Evolutionary conservation across 2,329 filamentous ascomycete genomes (phyloP), one percentile per base, ranked within the genome.

Genomic region (Cladosporium phlei): DNA sequence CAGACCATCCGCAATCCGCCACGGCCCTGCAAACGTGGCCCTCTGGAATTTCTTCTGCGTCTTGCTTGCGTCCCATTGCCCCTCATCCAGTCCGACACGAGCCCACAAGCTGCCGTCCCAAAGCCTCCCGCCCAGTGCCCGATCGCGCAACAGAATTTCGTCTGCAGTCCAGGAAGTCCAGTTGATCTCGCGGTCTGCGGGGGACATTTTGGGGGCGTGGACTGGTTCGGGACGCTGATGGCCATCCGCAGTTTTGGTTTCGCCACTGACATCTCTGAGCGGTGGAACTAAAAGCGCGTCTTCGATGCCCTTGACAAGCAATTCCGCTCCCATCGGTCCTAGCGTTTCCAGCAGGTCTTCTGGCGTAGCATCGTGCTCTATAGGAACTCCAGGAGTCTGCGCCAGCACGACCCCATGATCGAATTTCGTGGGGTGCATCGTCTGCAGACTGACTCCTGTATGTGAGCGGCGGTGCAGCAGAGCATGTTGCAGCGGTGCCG

Each of bases 401-500:
- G 78, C 75, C 20, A 98, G 73, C 8, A 96, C 76, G 2, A 72
- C 66, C 21, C 93, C 93, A 50, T 82, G 79, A 64, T 98, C 93
- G 62, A 97, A 96, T 37, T 75, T 68, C 12, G 71, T 68, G 2
- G 80, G 76, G 64, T 96, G 81, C 28, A 98, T 76, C 0, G 91
- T 97, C 66, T 98, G 93, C 20, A 98, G 72, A 0, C 86, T 85
- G 17, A 96, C 77, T 19, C 93, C 93, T 0, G 86, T 88, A 49
- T 71, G 68, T 1, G 60, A 59, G 46, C 79, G 72, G 10, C 75
- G 70, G 21, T 76, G 69, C 11, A 97, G 73, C 27, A 97, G 74
- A n/a, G 87, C 81, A 65, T 90, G 86, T 52, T 95, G 85, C 11
- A 98, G 74, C 0, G 93, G 93, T 2, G 93, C 88, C 9, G 93